Conservation (phyloP, 495 filamentous ascomycete genomes). For the Podospora pseudoanserina region DNA sequence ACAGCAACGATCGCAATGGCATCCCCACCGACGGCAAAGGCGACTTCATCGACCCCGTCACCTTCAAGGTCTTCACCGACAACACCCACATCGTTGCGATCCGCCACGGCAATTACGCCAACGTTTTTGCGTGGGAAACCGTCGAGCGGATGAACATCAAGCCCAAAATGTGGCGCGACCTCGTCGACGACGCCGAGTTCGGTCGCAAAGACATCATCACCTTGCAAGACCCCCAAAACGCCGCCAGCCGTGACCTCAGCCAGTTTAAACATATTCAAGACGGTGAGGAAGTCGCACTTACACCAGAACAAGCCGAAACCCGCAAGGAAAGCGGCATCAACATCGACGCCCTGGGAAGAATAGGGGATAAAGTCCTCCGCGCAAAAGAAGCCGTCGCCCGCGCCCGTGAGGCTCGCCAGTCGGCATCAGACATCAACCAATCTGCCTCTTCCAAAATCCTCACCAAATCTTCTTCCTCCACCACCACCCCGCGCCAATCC, state of each 20-base stretch:
- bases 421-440: slow-evolving; percentile 48
- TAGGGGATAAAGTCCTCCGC: slow-evolving; percentile 81
- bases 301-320: slow-evolving; percentile 48
- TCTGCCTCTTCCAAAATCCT: slow-evolving; percentile 36
- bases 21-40: slow-evolving; percentile 49
- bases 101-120: slow-evolving; percentile 69
- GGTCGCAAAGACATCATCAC: slow-evolving; percentile 91
- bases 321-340: slow-evolving; percentile 65
- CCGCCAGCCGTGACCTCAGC: slow-evolving; percentile 76
- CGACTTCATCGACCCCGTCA: slow-evolving; percentile 94
- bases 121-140: slow-evolving; percentile 95
- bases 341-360: slow-evolving; percentile 66
- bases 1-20: slow-evolving; percentile 35
- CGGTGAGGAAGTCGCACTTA: slow-evolving; percentile 65
- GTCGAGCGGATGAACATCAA: slow-evolving; percentile 95
- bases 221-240: slow-evolving; percentile 92
- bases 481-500: slow-evolving; percentile 32
- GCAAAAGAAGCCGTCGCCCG: slow-evolving; percentile 88
- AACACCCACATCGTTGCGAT: slow-evolving; percentile 96
- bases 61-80: slow-evolving; percentile 94
- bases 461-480: slow-evolving; percentile 18
- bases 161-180: slow-evolving; percentile 91
- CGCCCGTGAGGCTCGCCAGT: slow-evolving; percentile 55
- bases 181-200: slow-evolving; percentile 87
- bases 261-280: slow-evolving; percentile 88